These are phyloP conservation scores for Phialophora expanda DNA, from an alignment of 2,329 filamentous ascomycete species.

Conservation along the genomic window DNA sequence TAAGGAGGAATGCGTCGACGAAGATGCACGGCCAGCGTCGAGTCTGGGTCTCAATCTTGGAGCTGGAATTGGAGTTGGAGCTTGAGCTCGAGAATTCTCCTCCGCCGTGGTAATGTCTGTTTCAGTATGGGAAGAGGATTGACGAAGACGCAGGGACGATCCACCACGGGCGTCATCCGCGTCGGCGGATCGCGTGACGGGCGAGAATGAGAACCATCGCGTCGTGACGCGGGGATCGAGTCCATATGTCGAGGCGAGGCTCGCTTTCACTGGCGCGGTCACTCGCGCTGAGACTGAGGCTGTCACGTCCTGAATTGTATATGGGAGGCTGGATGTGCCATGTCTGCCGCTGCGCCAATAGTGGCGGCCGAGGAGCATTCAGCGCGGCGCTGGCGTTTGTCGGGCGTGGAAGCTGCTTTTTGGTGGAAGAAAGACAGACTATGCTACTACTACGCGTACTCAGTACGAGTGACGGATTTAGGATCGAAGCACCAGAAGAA, in stretches of 20 bases:
- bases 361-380: constrained; percentile 5
- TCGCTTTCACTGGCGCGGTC: not conserved
- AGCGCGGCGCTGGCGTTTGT: not conserved
- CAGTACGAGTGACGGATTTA: no score
- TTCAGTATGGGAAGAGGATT: not conserved
- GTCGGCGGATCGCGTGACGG: not conserved
- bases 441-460: no score
- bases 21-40: constrained; percentile 7
- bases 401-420: not conserved
- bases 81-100: not conserved
- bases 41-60: not conserved
- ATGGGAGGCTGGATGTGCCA: not conserved
- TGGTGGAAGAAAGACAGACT: not conserved
- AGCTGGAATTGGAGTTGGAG: not conserved
- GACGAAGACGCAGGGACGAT: not conserved
- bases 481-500: no score
- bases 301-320: not conserved
- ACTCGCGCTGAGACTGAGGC: not conserved
- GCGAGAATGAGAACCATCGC: not conserved
- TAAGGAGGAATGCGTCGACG: constrained; percentile 40
- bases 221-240: no score
- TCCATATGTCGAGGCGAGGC: no score
- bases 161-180: not conserved
- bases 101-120: not conserved
- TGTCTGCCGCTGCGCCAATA: constrained; percentile 7